phyloP scores from a whole-genome alignment of 2,329 filamentous ascomycete species.

The Fusarium sublunatum region DNA sequence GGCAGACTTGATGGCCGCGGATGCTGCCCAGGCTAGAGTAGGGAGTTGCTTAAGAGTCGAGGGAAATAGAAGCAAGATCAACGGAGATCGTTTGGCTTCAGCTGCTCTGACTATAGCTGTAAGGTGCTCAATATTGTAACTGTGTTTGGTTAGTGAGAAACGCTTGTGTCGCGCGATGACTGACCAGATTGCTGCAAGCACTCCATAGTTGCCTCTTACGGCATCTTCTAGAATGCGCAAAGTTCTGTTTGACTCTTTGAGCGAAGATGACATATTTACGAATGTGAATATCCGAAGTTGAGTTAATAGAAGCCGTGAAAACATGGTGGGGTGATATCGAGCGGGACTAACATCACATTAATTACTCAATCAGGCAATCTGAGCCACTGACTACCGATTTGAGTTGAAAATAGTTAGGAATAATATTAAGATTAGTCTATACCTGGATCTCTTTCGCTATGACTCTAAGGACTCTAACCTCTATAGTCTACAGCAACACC shows the following conservation, averaged over 20 bases:
- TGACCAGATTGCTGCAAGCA: conserved; percentile 28
- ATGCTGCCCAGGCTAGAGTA: conserved; percentile 45
- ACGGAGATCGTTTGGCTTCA: conserved; percentile 19
- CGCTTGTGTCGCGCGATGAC: background rate
- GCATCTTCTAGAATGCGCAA: conserved; percentile 16
- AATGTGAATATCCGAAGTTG: background rate
- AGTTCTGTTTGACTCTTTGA: background rate
- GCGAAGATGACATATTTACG: background rate
- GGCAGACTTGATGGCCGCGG: conserved; percentile 59
- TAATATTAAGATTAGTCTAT: too few relatives aligned
- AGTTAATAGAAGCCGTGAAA: background rate
- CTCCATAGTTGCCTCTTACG: conserved; percentile 14
- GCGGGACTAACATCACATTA: background rate
- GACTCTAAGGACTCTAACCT: too few relatives aligned
- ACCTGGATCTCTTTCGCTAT: too few relatives aligned
- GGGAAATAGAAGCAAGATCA: conserved; percentile 24
- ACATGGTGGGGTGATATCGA: background rate
- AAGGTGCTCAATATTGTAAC: conserved; percentile 37
- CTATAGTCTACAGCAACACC: too few relatives aligned
- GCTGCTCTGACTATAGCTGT: conserved; percentile 27
- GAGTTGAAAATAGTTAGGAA: too few relatives aligned
- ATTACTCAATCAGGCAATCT: background rate
- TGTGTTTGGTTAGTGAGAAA: background rate
- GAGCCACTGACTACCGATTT: background rate
- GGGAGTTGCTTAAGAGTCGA: conserved; percentile 19